Conservation (phyloP, 805 yeast genomes). For the Lipomyces orientalis region DNA sequence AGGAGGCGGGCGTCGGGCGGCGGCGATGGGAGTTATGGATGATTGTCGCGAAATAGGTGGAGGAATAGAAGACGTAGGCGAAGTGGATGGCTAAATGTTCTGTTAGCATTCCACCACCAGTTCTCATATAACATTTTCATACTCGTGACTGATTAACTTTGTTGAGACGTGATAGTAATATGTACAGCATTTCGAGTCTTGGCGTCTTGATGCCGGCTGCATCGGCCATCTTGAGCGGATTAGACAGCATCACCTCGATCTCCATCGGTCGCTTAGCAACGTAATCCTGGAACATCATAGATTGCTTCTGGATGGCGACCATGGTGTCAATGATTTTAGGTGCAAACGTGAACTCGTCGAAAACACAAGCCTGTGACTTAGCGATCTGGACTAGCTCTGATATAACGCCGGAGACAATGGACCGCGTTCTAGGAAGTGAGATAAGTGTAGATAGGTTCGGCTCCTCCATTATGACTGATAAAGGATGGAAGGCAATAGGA, state of each 20-base stretch:
- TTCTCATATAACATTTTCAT: not conserved
- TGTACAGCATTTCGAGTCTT: conserved; percentile 60
- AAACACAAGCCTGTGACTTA: conserved; percentile 23
- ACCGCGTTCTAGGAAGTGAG: conserved; percentile 21
- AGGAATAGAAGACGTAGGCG: not conserved
- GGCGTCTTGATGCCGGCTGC: conserved; percentile 62
- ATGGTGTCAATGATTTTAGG: conserved; percentile 14
- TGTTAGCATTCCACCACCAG: not conserved
- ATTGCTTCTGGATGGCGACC: conserved; percentile 23
- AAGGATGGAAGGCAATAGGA: conserved; percentile 36
- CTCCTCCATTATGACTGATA: conserved; percentile 37
- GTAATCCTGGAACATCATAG: conserved; percentile 38
- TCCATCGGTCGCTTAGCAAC: conserved; percentile 60
- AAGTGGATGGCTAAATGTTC: not conserved
- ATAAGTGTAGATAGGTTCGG: conserved; percentile 30
- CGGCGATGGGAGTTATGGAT: conserved; percentile 7
- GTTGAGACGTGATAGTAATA: conserved; percentile 53
- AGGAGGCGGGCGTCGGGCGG: conserved; percentile 7
- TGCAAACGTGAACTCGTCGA: conserved; percentile 18
- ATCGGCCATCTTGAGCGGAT: conserved; percentile 59
- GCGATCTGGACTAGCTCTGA: conserved; percentile 33
- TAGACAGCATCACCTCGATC: conserved; percentile 73
- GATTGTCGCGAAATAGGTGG: not conserved
- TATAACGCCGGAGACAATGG: conserved; percentile 22
- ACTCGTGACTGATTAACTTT: conserved; percentile 15